Base-by-base conservation (phyloP, 176 grass and related monocot species). In the Cenchrus fungigraminus region DNA sequence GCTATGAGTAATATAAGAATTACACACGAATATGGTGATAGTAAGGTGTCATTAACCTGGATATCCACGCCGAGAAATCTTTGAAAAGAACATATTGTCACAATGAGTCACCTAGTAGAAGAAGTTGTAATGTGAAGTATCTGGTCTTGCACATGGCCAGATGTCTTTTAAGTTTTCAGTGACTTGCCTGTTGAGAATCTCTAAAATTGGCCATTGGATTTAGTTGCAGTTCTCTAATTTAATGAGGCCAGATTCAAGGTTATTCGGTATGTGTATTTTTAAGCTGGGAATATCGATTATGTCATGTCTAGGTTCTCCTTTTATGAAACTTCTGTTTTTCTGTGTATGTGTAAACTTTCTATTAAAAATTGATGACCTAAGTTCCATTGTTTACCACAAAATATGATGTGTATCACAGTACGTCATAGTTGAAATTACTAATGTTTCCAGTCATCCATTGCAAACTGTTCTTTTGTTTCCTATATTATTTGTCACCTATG, bases 221-320 rank as follows among this genome's bases (percentile, higher is more conserved):
- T 76, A 57, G 1, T 42, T 55, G 34, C 12, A 65, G 2, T 52
- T 64, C 2, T 65, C 19, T 53, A 65, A 43, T 74, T 61, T 84
- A 34, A 65, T 75, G 54, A 16, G 19, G n/a, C 20, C 37, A 72
- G 67, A 75, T 81, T 81, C 25, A 57, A 56, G 65, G 50, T 46
- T 67, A 65, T 84, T 79, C 8, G 6, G 17, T 37, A 84, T 74
- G 12, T 19, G 9, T 67, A 65, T 66, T 72, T 79, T 54, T 25
- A 79, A 79, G 49, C 49, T 79, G 52, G 19, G 9, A 56, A 47
- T 16, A 37, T 65, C 0, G 12, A 80, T 67, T 14, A 5, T n/a
- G 44, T 46, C 49, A 79, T 54, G 49, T 20, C 10, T 13, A 15
- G 10, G 0, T 72, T 19, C 54, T 78, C 40, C 58, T 65, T 85